Base-by-base conservation (phyloP, 2,329 filamentous ascomycete species). In the Amphichorda felina region DNA sequence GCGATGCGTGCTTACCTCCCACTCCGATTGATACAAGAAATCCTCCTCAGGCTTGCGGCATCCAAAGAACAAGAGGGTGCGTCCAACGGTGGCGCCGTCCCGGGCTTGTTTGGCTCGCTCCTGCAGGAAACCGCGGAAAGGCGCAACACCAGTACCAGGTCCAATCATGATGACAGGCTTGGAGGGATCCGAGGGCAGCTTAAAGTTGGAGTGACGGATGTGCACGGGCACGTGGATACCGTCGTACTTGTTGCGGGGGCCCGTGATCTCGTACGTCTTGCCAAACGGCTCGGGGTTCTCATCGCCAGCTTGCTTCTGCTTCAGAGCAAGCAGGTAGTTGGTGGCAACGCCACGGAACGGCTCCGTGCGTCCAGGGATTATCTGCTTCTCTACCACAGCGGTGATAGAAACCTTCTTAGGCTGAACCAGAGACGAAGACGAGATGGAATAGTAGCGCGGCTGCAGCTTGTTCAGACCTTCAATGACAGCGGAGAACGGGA, bases 391-490 rank as follows among this genome's bases (percentile, higher is more conserved):
- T 40, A 98, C 89, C 28, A 96, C 82, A 38, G 89, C 89, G 13
- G 91, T 98, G 50, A 98, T 82, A 41, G 91, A 85, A 45, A 98
- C 87, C 65, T 87, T 89, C 61, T 94, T 80, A 55, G 91, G 88
- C 55, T 98, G 88, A 13, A 94, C 88, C 8, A 87, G 59, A 6
- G 91, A 95, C 1, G 91, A 96, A 1, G 93, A 98, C 2, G 91
- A 98, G 58, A 98, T 98, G 34, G 93, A 98, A 68, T 98, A 98
- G 70, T 96, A 98, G 34, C 91, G 85, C 27, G 91, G 89, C 60
- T 98, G 91, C 38, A 98, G 77, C 68, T 95, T 96, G 61, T 79
- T 84, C 41, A 98, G 61, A 45, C 86, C 83, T 68, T 98, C 91
- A 45, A 98, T 87, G 49, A 96, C 79, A 49, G 88, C 79, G 8